These are phyloP conservation scores for Sclerotinia nivalis DNA, from an alignment of 2,329 filamentous ascomycete genomes.

Conservation along the genomic window DNA sequence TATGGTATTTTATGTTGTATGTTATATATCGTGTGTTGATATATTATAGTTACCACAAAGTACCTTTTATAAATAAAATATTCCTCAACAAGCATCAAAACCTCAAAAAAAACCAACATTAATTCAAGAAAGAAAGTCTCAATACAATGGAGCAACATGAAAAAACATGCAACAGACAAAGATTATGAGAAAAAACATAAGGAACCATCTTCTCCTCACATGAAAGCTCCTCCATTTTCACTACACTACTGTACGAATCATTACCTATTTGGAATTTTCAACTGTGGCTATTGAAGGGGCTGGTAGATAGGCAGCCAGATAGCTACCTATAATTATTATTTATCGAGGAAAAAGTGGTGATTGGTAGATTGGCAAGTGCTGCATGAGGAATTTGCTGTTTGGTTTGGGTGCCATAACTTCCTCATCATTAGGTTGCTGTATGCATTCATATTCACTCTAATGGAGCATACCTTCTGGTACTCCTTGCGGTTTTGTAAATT, in stretches of 20 bases:
- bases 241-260: too few relatives aligned
- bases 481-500: too few relatives aligned
- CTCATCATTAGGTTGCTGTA: too few relatives aligned
- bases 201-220: neutral
- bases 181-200: neutral
- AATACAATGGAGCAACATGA: neutral
- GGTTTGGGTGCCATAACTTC: neutral
- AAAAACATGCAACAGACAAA: neutral
- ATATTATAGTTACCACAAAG: too few relatives aligned
- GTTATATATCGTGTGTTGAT: too few relatives aligned
- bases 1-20: too few relatives aligned
- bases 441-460: neutral
- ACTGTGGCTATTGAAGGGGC: neutral
- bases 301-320: neutral
- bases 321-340: neutral
- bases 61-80: too few relatives aligned
- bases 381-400: neutral
- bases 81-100: too few relatives aligned
- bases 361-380: neutral
- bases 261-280: neutral
- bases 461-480: neutral
- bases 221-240: too few relatives aligned
- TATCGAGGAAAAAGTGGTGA: neutral
- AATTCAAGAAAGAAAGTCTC: too few relatives aligned
- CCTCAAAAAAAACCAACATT: too few relatives aligned